Base-by-base conservation (phyloP, 805 yeast genomes). In the Spathaspora girioi region DNA sequence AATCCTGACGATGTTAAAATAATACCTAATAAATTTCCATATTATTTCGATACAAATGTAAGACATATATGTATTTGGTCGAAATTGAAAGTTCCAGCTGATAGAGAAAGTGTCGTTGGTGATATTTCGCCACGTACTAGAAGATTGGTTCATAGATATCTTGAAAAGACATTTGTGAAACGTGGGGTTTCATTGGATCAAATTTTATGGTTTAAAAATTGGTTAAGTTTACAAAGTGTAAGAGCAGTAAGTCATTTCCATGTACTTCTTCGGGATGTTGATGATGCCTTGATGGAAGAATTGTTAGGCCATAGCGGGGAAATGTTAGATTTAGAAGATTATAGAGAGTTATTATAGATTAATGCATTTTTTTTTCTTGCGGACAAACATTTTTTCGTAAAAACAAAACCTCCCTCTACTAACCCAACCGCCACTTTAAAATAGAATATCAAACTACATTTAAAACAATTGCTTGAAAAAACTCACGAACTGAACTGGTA, bases 191-290 rank as follows among this genome's bases (percentile, higher is more conserved):
- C 66, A 7, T 59, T 70, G 26, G 69, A 74, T 3, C 67, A 79
- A 40, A 58, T 79, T 43, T 62, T 74, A 1, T 87, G 93, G 93
- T 87, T 87, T 65, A 77, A 86, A 56, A 87, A 87, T 62, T 86
- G 87, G 81, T 78, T 84, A 7, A 73, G 78, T 6, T 64, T 87
- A 41, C 94, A 87, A 62, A 84, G 90, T 62, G 84, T 87, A 5
- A 77, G 72, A 56, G 74, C 80, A 29, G 70, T 87, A 35, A 84
- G 90, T 20, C 94, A 87, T 61, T 68, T 86, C n/a, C 94, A 87
- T 65, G 79, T 86, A 2, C 59, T 87, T 27, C 56, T 87, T 11
- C 76, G 69, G 46, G 78, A 73, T n/a, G 58, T 75, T 20, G 56
- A 62, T 3, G 43, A 57, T 11, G 66, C 64, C 3, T 60, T 50